A percentile compares a stretch with the other conserved stretches of the same genome.
Conservation (phyloP, 768 basidiomycete genomes). For the Phlebiopsis gigantea region DNA sequence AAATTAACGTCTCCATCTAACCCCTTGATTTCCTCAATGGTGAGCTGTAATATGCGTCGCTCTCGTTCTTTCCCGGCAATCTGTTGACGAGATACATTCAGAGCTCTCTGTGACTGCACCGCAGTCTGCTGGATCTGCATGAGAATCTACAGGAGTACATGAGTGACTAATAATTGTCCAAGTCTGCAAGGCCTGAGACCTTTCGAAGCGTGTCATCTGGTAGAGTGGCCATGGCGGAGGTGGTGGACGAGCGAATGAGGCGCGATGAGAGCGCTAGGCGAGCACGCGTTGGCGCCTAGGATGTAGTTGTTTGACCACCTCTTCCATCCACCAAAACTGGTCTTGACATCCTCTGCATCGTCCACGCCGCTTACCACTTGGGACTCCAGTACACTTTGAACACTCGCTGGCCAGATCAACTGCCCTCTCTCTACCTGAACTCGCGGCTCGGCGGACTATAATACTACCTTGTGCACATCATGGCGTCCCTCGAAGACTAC, state of each 20-base stretch:
- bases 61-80: conserved; percentile 80
- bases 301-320: conserved; percentile 2
- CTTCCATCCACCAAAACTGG: conserved; percentile 1
- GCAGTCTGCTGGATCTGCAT: conserved; percentile 92
- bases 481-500: conserved; percentile 71
- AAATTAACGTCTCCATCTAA: conserved; percentile 73
- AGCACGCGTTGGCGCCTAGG: conserved; percentile 10
- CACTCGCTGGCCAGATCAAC: neutral
- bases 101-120: conserved; percentile 74
- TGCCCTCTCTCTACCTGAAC: too few relatives aligned
- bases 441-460: neutral
- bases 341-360: neutral
- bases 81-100: conserved; percentile 72
- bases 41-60: conserved; percentile 83
- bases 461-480: conserved; percentile 16
- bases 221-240: conserved; percentile 26
- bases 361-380: too few relatives aligned
- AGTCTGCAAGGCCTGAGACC: conserved; percentile 34
- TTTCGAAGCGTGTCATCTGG: conserved; percentile 78
- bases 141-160: conserved; percentile 56
- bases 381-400: too few relatives aligned
- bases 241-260: conserved; percentile 1
- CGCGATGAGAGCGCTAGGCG: neutral
- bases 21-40: conserved; percentile 72
- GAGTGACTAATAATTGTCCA: neutral